Base-by-base conservation (phyloP, 1,284 basidiomycete genomes). In the Sporisorium iseilematis-ciliati region DNA sequence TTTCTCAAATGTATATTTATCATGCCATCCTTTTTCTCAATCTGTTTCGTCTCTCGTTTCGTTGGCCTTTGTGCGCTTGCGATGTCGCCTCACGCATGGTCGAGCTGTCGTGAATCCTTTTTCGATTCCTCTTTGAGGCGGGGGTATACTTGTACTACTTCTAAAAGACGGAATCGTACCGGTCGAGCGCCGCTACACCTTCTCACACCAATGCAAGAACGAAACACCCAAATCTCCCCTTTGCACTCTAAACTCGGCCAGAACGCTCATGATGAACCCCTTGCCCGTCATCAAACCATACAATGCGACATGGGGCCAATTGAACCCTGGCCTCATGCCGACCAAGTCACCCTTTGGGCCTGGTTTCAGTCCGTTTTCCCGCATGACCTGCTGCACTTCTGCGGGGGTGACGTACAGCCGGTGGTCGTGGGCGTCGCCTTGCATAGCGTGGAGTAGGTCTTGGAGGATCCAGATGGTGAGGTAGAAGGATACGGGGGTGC, bases 401-500 rank as follows among this genome's bases (percentile, higher is more conserved):
- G 41, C 8, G 2, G 75, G 75, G 7, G 61, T 65, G 25, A 75
- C 52, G 62, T 69, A 78, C 14, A 78, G 35, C 1, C 65, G n/a
- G 48, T 75, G 75, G 26, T 78, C 77, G 60, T 78, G 77, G 1
- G 70, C 65, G n/a, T 76, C 73, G 23, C 66, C 59, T 25, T 76
- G 77, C 57, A 79, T 71, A 7, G 65, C 66, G 1, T 41, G 31
- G 16, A 79, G 61, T 0, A 72, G 7, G 10, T 73, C 62, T 41
- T 79, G 77, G 1, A 71, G 57, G 29, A 79, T 69, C 53, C 63
- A 65, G 29, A 79, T 73, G n/a, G 69, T 58, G 16, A 69, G 62
- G 25, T 67, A 74, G 74, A 62, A 79, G 14, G 77, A 79, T 11
- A 57, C 52, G n/a, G 57, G 61, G 6, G 74, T 79, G 29, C 77